Percentiles rank a stretch among this genome's conserved stretches.
Evolutionary conservation across 305 asterid genomes (phyloP).

Genomic region (Fraxinus nigra): DNA sequence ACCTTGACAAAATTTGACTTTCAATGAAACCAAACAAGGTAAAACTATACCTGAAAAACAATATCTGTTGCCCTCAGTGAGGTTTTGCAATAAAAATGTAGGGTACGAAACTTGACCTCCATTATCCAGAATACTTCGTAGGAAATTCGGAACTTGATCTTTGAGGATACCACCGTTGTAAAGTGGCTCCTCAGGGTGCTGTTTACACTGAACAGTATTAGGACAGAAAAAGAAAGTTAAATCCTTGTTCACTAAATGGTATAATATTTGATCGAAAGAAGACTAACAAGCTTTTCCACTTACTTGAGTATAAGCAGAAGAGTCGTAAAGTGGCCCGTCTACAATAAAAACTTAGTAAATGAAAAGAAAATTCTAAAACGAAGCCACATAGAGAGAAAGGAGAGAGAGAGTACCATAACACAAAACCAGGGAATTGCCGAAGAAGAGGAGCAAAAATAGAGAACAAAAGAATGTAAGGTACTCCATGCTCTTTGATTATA

Average conservation of each 20-base stretch:
- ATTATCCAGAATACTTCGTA: not conserved
- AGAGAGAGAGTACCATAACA: slow-evolving; percentile 28
- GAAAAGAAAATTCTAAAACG: not conserved
- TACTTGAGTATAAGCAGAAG: slow-evolving; percentile 42
- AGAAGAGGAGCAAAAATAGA: slow-evolving; percentile 24
- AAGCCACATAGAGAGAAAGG: slow-evolving; percentile 12
- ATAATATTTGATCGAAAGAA: not conserved
- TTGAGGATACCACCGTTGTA: slow-evolving; percentile 69
- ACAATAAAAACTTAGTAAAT: slow-evolving; percentile 14
- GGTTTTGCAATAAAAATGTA: slow-evolving; percentile 38
- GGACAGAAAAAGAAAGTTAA: not conserved
- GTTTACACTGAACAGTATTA: slow-evolving; percentile 42
- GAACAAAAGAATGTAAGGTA: slow-evolving; percentile 5
- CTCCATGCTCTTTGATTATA: slow-evolving; percentile 26
- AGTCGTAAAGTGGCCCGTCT: slow-evolving; percentile 48
- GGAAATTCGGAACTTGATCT: slow-evolving; percentile 15
- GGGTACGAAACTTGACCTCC: slow-evolving; percentile 24
- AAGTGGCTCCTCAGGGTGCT: slow-evolving; percentile 52
- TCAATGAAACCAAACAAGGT: not conserved
- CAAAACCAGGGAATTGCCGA: slow-evolving; percentile 21
- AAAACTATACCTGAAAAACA: slow-evolving; percentile 68
- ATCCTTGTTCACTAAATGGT: not conserved
- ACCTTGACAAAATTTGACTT: not conserved
- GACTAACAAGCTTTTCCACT: not conserved
- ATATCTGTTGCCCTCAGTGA: slow-evolving; percentile 39